Evolutionary conservation across 805 yeast species (phyloP).

Genomic region (Dipodascus albidus): DNA sequence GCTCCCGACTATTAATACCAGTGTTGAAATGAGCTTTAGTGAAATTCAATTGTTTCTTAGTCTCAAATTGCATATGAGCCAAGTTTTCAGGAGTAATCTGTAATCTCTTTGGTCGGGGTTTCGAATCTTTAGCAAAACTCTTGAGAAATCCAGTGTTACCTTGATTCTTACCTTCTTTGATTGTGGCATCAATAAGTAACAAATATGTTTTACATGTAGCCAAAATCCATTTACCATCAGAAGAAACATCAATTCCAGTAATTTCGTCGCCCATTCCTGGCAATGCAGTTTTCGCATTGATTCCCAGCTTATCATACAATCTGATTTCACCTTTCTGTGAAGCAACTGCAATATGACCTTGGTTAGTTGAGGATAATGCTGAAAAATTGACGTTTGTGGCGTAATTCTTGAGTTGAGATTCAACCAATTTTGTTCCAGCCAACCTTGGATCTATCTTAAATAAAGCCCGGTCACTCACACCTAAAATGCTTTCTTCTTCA

Average conservation of each 20-base stretch:
- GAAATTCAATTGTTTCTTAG: conserved; percentile 41
- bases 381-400: conserved; percentile 45
- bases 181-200: conserved; percentile 54
- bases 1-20: conserved; percentile 52
- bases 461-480: conserved; percentile 51
- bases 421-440: conserved; percentile 45
- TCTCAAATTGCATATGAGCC: conserved; percentile 43
- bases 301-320: conserved; percentile 61
- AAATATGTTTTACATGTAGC: conserved; percentile 71
- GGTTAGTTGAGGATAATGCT: conserved; percentile 56
- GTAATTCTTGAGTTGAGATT: conserved; percentile 41
- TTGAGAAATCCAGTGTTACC: conserved; percentile 54
- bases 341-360: conserved; percentile 69
- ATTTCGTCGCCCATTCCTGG: conserved; percentile 79
- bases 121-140: conserved; percentile 50
- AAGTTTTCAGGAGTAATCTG: conserved; percentile 62
- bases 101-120: conserved; percentile 60
- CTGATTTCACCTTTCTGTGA: conserved; percentile 66
- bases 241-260: conserved; percentile 54
- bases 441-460: conserved; percentile 78
- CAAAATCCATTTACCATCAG: conserved; percentile 71
- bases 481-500: conserved; percentile 62
- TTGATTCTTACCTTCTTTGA: conserved; percentile 48
- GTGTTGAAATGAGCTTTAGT: conserved; percentile 71
- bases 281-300: conserved; percentile 62